Evolutionary conservation across 2,329 filamentous ascomycete species (phyloP).

Genomic region (Colletotrichum cuscutae): DNA sequence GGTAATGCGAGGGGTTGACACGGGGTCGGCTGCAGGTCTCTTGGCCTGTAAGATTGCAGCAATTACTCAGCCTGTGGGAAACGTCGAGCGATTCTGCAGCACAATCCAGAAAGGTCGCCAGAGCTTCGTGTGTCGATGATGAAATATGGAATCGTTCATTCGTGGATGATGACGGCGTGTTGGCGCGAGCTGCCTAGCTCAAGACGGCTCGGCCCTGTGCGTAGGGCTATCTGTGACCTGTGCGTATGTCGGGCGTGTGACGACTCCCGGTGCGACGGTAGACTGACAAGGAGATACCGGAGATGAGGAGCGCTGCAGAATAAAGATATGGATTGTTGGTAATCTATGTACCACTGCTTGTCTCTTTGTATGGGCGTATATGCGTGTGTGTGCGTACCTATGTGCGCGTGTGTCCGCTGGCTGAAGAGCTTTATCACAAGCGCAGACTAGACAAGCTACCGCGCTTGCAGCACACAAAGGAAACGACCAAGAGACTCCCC

Average conservation of each 20-base stretch:
- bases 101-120: slow-evolving; percentile 19
- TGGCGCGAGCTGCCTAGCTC: slow-evolving; percentile 19
- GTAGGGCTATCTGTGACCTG: slow-evolving; percentile 20
- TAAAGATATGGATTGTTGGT: slow-evolving; percentile 5
- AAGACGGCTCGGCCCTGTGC: slow-evolving; percentile 30
- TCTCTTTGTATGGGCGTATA: not conserved
- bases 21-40: slow-evolving; percentile 23
- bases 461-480: slow-evolving; percentile 10
- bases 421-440: not conserved
- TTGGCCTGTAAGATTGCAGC: slow-evolving; percentile 39
- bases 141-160: slow-evolving; percentile 36
- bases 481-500: not conserved
- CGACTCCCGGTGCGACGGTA: not conserved
- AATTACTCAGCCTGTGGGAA: slow-evolving; percentile 41
- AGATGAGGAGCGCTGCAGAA: not conserved
- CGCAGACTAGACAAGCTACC: slow-evolving; percentile 1
- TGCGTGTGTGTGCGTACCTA: not conserved
- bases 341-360: not conserved
- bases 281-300: not conserved
- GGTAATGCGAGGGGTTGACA: slow-evolving; percentile 22
- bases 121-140: slow-evolving; percentile 34
- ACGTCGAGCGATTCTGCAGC: slow-evolving; percentile 20
- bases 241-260: slow-evolving; percentile 20
- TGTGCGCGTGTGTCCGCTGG: not conserved
- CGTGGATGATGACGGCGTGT: slow-evolving; percentile 30